Base-by-base conservation (phyloP, 768 basidiomycete genomes). In the Obba rivulosa region DNA sequence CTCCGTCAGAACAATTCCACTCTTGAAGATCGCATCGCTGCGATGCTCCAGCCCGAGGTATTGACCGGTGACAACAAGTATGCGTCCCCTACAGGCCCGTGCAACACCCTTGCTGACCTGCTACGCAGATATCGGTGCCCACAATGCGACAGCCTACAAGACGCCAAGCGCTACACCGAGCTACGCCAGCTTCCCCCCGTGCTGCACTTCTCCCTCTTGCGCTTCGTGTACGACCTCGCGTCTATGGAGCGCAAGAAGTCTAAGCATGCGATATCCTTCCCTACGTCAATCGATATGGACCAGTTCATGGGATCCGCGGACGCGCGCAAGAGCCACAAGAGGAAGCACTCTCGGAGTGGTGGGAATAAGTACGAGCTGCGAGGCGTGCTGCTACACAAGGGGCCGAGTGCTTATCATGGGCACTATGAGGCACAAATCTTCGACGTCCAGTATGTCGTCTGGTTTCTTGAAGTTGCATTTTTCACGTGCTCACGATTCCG, bases 401-500 rank as follows among this genome's bases (percentile, higher is more conserved):
- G 95, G 4, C 58, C 78, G n/a, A 93, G 89, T 63, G 95, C 94
- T 25, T 88, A 96, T 68, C 84, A 87, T 55, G 90, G 90, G 3
- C 89, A 92, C 62, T 92, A 93, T 60, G 87, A 89, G 63, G 88
- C 87, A 13, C 87, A 91, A 59, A 87, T 91, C 17, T 81, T 81
- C 57, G 88, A 92, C 61, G 67, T 68, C 18, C 66, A 68, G 89
- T 92, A 58, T 47, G 81, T 69, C 3, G 28, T 31, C 13, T n/a
- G 10, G 24, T 13, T 21, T 20, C 25, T 21, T 17, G 25, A 9
- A 23, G n/a, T n/a, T 8, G 21, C 38, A 39, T 16, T 16, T 28
- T n/a, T 38, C 38, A 13, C 11, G 43, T 23, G 41, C 47, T 38
- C 41, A 39, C 47, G 11, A 14, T 22, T 44, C 23, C 28, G n/a